phyloP scores from a whole-genome alignment of 2,329 filamentous ascomycete genomes.

The Coniosporium tulheliwenetii region DNA sequence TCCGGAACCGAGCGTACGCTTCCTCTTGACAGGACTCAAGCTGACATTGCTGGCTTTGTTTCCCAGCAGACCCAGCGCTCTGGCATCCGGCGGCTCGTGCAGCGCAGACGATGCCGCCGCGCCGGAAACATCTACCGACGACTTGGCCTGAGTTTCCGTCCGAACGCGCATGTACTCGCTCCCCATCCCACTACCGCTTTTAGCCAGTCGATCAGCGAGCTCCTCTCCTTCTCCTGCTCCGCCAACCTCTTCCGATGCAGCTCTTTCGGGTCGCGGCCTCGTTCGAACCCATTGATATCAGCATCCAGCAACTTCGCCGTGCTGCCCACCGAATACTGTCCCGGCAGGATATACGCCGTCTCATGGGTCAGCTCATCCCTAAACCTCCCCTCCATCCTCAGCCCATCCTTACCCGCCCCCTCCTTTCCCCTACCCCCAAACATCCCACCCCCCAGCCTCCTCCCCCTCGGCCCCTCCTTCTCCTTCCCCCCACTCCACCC shows the following conservation, averaged over 20 bases:
- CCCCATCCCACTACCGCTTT: slow-evolving; percentile 49
- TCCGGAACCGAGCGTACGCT: slow-evolving; percentile 15
- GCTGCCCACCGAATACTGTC: slow-evolving; percentile 18
- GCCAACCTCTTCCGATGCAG: slow-evolving; percentile 48
- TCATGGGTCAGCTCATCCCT: slow-evolving; percentile 45
- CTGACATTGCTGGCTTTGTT: slow-evolving; percentile 25
- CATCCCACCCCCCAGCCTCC: slow-evolving; percentile 1
- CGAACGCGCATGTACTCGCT: slow-evolving; percentile 50
- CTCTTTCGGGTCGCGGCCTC: slow-evolving; percentile 47
- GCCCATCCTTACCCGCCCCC: slow-evolving; percentile 6
- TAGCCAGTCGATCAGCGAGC: slow-evolving; percentile 51
- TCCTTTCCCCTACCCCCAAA: slow-evolving; percentile 7
- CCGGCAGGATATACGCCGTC: slow-evolving; percentile 26
- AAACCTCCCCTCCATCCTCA: slow-evolving; percentile 19
- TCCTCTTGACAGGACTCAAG: slow-evolving; percentile 28
- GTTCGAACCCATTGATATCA: slow-evolving; percentile 41
- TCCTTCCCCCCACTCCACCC: slow-evolving; percentile 7
- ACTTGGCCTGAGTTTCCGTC: slow-evolving; percentile 7
- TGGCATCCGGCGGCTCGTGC: slow-evolving; percentile 8
- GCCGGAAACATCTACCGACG: slow-evolving; percentile 2
- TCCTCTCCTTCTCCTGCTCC: slow-evolving; percentile 58
- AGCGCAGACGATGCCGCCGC: not conserved
- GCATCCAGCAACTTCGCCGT: slow-evolving; percentile 51
- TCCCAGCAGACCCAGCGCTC: slow-evolving; percentile 25
- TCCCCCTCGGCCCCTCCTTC: slow-evolving; percentile 15